A percentile compares a stretch with the other conserved stretches of the same genome.
phyloP scores from a whole-genome alignment of 352 stramenopile species.

The Globisporangium carolinianum region DNA sequence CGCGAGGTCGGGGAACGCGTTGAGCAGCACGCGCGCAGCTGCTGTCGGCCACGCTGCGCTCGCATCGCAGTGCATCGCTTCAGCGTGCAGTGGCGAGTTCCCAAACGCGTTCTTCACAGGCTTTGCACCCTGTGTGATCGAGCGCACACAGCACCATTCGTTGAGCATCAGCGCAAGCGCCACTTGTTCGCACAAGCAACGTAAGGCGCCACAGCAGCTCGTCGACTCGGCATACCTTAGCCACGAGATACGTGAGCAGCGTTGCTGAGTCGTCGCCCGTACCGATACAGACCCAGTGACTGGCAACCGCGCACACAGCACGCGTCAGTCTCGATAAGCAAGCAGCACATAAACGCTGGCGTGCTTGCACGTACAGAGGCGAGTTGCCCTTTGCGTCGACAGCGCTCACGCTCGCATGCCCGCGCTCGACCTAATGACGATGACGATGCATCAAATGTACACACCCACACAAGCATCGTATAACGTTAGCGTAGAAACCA shows the following conservation, averaged over 20 bases:
- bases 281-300: constrained; percentile 68
- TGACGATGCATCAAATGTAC: background rate
- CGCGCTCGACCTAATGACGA: constrained; percentile 30
- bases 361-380: constrained; percentile 48
- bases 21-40: constrained; percentile 30
- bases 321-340: no score
- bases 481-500: no score
- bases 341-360: no score
- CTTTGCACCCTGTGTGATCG: constrained; percentile 38
- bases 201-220: no score
- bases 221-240: constrained; percentile 56
- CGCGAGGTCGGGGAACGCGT: constrained; percentile 50
- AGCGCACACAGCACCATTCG: background rate
- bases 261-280: constrained; percentile 32
- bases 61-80: constrained; percentile 70
- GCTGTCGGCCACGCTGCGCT: constrained; percentile 45
- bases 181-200: no score
- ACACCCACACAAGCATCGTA: no score
- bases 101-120: constrained; percentile 44
- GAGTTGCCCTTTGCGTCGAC: constrained; percentile 65
- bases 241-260: constrained; percentile 47
- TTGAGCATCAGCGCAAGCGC: no score
- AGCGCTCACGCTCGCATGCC: constrained; percentile 49
- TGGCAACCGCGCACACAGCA: constrained; percentile 9
- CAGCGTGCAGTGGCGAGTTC: constrained; percentile 62